phyloP scores from a whole-genome alignment of 345 rosid species.

The Aegle marmelos region DNA sequence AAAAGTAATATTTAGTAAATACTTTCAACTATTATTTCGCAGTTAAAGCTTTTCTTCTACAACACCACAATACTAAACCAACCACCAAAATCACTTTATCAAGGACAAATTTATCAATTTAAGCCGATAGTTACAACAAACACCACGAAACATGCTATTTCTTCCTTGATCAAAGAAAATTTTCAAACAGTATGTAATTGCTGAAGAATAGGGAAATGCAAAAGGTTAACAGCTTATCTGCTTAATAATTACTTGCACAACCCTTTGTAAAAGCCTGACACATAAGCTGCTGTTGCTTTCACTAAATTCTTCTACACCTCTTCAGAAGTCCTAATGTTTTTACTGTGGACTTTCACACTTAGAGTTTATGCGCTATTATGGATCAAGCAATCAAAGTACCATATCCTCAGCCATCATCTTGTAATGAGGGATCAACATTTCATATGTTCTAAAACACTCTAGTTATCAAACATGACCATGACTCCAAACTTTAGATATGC shows the following conservation, averaged over 20 bases:
- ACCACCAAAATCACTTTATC: background rate
- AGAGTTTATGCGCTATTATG: background rate
- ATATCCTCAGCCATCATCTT: background rate
- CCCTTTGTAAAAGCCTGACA: background rate
- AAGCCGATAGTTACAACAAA: background rate
- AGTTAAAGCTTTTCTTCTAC: no score
- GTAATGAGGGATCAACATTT: background rate
- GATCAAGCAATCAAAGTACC: background rate
- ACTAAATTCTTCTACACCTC: background rate
- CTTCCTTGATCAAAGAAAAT: background rate
- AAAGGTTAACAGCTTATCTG: background rate
- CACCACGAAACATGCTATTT: background rate
- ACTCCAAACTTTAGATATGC: background rate
- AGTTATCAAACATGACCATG: background rate
- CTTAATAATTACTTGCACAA: background rate
- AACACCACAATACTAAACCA: no score
- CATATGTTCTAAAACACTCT: constrained; percentile 1
- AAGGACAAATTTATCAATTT: background rate
- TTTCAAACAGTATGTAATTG: background rate
- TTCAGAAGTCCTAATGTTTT: background rate
- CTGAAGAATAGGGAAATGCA: background rate
- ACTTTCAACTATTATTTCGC: no score
- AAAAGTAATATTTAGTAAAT: no score
- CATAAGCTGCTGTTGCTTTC: background rate
- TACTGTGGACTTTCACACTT: background rate